Evolutionary conservation across 1,284 basidiomycete genomes (phyloP).

Genomic region (Anthracocystis panici-leucophaei): DNA sequence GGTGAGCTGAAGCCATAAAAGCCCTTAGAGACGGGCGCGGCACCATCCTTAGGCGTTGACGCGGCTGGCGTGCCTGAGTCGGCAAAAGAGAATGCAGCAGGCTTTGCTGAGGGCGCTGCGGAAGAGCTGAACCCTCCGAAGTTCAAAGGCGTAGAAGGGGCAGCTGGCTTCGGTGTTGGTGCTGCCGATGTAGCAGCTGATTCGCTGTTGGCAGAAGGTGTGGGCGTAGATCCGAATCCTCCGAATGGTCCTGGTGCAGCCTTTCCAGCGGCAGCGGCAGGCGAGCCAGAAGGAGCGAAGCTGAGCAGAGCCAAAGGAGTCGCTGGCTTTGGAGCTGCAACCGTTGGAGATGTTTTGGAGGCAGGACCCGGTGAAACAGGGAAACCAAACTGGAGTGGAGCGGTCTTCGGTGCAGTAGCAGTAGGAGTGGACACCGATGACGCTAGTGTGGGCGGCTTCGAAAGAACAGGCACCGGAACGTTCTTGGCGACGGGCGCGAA

Average conservation of each 20-base stretch:
- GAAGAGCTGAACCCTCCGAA: conserved; percentile 5
- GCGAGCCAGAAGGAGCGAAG: conserved; percentile 13
- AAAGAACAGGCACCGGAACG: conserved; percentile 26
- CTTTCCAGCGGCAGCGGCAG: conserved; percentile 10
- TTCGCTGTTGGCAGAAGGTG: background rate
- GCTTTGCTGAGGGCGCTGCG: conserved; percentile 4
- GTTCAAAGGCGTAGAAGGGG: conserved; percentile 3
- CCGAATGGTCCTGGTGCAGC: conserved; percentile 1
- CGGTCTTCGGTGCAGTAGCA: conserved; percentile 4
- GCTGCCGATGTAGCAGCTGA: conserved; percentile 10
- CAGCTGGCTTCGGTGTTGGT: background rate
- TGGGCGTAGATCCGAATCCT: conserved; percentile 9
- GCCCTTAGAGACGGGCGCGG: background rate
- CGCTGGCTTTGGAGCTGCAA: conserved; percentile 8
- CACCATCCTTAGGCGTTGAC: conserved; percentile 4
- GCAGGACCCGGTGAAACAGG: conserved; percentile 18
- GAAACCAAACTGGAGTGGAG: conserved; percentile 15
- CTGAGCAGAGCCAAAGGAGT: conserved; percentile 17
- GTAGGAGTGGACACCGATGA: conserved; percentile 10
- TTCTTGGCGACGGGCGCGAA: conserved; percentile 19
- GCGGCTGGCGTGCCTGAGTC: conserved; percentile 5
- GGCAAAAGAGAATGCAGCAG: background rate
- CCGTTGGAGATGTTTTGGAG: conserved; percentile 1
- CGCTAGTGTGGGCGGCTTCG: conserved; percentile 13
- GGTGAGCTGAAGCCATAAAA: conserved; percentile 13